phyloP scores from a whole-genome alignment of 2,329 filamentous ascomycete genomes.

The Scorias spongiosa region DNA sequence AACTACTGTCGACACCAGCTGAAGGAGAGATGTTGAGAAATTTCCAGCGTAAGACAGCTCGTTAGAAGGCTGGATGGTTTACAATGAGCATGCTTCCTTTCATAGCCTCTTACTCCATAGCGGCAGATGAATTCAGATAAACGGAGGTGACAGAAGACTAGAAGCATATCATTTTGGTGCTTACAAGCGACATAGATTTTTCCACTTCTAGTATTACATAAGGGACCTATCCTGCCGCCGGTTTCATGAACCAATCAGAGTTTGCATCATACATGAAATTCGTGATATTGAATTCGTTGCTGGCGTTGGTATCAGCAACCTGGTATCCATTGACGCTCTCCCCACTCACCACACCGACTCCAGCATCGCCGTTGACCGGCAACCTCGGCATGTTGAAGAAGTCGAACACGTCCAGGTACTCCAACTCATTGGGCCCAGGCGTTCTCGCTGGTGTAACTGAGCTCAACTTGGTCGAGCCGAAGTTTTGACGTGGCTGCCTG shows the following conservation, averaged over 20 bases:
- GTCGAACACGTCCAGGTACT: constrained; percentile 85
- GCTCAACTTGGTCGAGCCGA: constrained; percentile 6
- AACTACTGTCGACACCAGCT: neutral
- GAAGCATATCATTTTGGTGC: too few species aligned
- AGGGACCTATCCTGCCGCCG: neutral
- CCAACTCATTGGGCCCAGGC: constrained; percentile 66
- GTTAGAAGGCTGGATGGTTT: neutral
- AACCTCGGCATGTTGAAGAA: constrained; percentile 85
- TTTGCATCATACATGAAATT: constrained; percentile 64
- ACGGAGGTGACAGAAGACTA: too few species aligned
- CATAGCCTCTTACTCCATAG: too few species aligned
- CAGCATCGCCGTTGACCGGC: constrained; percentile 23
- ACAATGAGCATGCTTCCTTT: neutral
- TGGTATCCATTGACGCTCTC: constrained; percentile 1
- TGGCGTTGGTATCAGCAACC: constrained; percentile 1
- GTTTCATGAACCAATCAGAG: constrained; percentile 58
- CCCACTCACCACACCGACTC: neutral
- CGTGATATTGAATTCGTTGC: constrained; percentile 60
- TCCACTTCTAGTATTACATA: too few species aligned
- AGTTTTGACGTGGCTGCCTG: constrained; percentile 49
- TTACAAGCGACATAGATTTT: too few species aligned
- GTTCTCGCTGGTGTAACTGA: constrained; percentile 21
- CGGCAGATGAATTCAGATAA: too few species aligned
- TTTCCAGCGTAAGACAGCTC: neutral
- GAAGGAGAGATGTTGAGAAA: neutral